phyloP scores from a whole-genome alignment of 129 eudicot species.

The Cynara cardunculus region DNA sequence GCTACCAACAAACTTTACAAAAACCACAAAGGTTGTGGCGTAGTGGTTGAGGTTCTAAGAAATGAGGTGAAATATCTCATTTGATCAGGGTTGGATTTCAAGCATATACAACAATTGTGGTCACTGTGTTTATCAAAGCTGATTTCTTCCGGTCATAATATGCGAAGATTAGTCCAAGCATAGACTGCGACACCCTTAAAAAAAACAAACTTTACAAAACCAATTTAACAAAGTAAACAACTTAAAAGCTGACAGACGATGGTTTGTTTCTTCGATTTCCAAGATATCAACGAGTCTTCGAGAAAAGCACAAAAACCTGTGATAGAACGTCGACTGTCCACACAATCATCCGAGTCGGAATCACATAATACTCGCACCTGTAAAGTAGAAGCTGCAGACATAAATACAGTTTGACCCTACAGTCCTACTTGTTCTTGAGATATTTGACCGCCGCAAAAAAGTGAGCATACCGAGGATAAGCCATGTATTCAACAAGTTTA shows the following conservation, averaged over 20 bases:
- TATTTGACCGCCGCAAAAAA: background rate
- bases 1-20: too few species aligned
- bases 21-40: too few species aligned
- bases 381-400: background rate
- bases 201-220: too few species aligned
- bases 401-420: background rate
- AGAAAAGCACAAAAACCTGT: background rate
- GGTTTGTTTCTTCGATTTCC: background rate
- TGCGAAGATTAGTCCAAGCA: too few species aligned
- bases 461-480: background rate
- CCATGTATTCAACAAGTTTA: background rate
- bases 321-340: background rate
- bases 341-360: background rate
- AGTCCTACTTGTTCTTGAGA: background rate
- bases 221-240: too few species aligned
- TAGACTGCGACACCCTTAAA: too few species aligned
- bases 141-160: too few species aligned
- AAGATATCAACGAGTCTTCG: background rate
- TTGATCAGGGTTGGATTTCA: too few species aligned
- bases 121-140: too few species aligned
- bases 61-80: too few species aligned
- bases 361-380: background rate
- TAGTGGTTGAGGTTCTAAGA: too few species aligned
- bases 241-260: background rate
- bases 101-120: too few species aligned